Evolutionary conservation across 164 flowering plant genomes (phyloP), one percentile per base, ranked within the genome.

Genomic region (Vitis rotundifolia): DNA sequence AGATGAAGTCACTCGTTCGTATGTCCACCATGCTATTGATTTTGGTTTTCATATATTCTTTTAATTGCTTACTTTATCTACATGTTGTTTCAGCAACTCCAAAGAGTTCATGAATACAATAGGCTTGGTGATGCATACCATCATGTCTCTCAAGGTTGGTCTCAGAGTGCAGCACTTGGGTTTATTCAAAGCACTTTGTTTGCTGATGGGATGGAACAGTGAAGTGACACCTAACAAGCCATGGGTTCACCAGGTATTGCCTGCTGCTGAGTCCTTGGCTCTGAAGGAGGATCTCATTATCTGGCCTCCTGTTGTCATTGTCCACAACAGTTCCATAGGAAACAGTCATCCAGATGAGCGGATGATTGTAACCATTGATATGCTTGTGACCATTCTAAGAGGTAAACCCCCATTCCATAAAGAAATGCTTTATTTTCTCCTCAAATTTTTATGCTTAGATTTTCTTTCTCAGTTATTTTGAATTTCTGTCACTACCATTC

Each of bases 271-370:
- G 71, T 80, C 82, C 67, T 60, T 68, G 61, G 79, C 85, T 69
- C 29, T 80, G 75, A 87, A 80, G 69, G 84, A 84, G 63, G 97
- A 92, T 66, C 85, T 92, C 19, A 76, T 90, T 59, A 75, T 90
- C 19, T 90, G 97, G 95, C 95, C 95, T 48, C 95, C 95, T 3
- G 76, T 85, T 44, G 84, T 89, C 51, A 68, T 90, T 44, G 61
- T 90, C 49, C 92, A 89, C 54, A 84, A 89, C 74, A 79, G 80
- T 63, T 84, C 88, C 64, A 72, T 87, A 55, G 78, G 67, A 29
- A 79, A 68, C 44, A 64, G 49, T 55, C 64, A 76, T 68, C 81
- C 80, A 8, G 82, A 66, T 49, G 74, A 71, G 28, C 78, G 73
- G 68, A 72, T 70, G 71, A 66, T 81, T 52, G 50, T 85, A 49